A percentile compares a stretch with the other conserved stretches of the same genome.
Evolutionary conservation across 1,284 basidiomycete species (phyloP).

Genomic region (Inonotus hispidus): DNA sequence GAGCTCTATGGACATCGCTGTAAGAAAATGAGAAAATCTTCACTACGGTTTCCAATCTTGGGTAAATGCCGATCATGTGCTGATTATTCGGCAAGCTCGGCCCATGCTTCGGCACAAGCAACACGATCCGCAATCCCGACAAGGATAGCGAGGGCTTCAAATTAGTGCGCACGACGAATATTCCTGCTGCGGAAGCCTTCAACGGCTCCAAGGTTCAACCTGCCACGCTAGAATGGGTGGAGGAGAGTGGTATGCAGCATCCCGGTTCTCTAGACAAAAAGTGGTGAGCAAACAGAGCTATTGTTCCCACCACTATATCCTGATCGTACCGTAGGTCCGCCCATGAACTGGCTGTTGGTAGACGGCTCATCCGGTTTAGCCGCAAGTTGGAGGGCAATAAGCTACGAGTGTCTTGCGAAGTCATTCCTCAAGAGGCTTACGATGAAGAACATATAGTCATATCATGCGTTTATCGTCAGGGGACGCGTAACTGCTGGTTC

Average conservation of each 20-base stretch:
- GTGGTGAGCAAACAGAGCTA: slow-evolving; percentile 5
- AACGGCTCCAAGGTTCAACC: neutral
- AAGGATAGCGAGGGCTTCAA: neutral
- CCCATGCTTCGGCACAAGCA: neutral
- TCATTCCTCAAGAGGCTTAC: slow-evolving; percentile 57
- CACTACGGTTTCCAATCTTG: neutral
- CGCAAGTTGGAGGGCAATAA: slow-evolving; percentile 55
- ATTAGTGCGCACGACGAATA: slow-evolving; percentile 8
- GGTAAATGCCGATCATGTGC: slow-evolving; percentile 3
- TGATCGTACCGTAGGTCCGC: slow-evolving; percentile 48
- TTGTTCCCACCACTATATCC: neutral
- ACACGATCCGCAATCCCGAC: neutral
- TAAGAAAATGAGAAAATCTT: neutral
- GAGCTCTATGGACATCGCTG: slow-evolving; percentile 69
- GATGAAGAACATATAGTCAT: slow-evolving; percentile 53
- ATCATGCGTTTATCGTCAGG: slow-evolving; percentile 87
- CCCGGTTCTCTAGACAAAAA: slow-evolving; percentile 12
- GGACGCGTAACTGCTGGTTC: slow-evolving; percentile 75
- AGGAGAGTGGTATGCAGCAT: slow-evolving; percentile 19
- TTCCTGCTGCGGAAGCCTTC: neutral
- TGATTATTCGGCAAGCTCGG: neutral
- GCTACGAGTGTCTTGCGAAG: slow-evolving; percentile 60
- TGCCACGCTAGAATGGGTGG: slow-evolving; percentile 16
- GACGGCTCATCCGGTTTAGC: slow-evolving; percentile 68
- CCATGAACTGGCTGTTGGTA: slow-evolving; percentile 50